phyloP scores from a whole-genome alignment of 345 rosid species.

The thale cress (Arabidopsis thaliana) region TAIR10.1 NC_003070.9:5397501-5398000 shows the following conservation, averaged over 20 bases:
- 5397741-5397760: slow-evolving; percentile 36
- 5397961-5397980: slow-evolving; percentile 21
- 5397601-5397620: not conserved
- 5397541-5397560: slow-evolving; percentile 29
- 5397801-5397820: not conserved
- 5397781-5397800: not conserved
- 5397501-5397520: not conserved
- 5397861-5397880: not conserved
- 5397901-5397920: slow-evolving; percentile 12
- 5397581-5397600: slow-evolving; percentile 40
- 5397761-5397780: slow-evolving; percentile 17
- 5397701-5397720: slow-evolving; percentile 44
- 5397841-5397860: slow-evolving; percentile 3
- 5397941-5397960: slow-evolving; percentile 13
- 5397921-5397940: slow-evolving; percentile 20
- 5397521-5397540: slow-evolving; percentile 8
- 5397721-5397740: slow-evolving; percentile 42
- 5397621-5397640: slow-evolving; percentile 32
- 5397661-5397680: not conserved
- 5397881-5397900: not conserved
- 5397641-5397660: slow-evolving; percentile 1
- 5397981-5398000: not conserved
- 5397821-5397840: slow-evolving; percentile 20
- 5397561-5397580: slow-evolving; percentile 41
- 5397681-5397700: slow-evolving; percentile 31